Conservation (phyloP, 352 stramenopile species). For the Phytophthora boehmeriae region DNA sequence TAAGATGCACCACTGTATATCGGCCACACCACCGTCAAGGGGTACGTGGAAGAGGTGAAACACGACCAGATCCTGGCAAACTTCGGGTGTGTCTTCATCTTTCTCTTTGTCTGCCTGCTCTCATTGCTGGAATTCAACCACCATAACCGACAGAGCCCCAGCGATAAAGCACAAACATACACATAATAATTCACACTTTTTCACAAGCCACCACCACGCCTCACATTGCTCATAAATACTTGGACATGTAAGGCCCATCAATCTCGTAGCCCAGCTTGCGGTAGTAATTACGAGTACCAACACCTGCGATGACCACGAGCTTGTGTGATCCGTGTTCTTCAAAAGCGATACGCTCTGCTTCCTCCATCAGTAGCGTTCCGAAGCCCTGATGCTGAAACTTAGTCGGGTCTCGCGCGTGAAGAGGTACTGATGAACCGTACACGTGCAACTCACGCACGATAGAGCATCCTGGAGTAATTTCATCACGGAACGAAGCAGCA, state of each 20-base stretch:
- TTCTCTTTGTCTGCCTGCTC: constrained; percentile 35
- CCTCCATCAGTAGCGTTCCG: constrained; percentile 97
- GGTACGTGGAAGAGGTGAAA: constrained; percentile 35
- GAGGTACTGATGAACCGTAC: constrained; percentile 96
- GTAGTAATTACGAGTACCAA: constrained; percentile 97
- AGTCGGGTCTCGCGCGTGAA: constrained; percentile 93
- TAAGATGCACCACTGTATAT: constrained; percentile 30
- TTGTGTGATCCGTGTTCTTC: constrained; percentile 96
- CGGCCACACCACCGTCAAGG: constrained; percentile 35
- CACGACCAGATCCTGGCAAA: constrained; percentile 38
- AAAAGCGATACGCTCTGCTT: constrained; percentile 95
- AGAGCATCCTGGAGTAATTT: constrained; percentile 65
- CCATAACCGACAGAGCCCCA: constrained; percentile 37
- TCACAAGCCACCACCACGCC: not conserved
- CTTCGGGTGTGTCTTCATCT: constrained; percentile 40
- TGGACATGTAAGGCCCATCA: constrained; percentile 98
- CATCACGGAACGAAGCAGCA: constrained; percentile 81
- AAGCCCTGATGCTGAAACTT: constrained; percentile 98
- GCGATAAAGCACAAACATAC: not conserved
- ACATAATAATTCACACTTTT: not conserved
- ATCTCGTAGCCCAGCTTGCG: constrained; percentile 97
- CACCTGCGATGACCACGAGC: constrained; percentile 96
- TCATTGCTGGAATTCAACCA: constrained; percentile 50
- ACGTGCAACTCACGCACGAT: constrained; percentile 95
- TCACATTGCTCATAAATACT: constrained; percentile 69